These are phyloP conservation scores for Cudoniella acicularis DNA, from an alignment of 495 filamentous ascomycete genomes.

Conservation along the genomic window DNA sequence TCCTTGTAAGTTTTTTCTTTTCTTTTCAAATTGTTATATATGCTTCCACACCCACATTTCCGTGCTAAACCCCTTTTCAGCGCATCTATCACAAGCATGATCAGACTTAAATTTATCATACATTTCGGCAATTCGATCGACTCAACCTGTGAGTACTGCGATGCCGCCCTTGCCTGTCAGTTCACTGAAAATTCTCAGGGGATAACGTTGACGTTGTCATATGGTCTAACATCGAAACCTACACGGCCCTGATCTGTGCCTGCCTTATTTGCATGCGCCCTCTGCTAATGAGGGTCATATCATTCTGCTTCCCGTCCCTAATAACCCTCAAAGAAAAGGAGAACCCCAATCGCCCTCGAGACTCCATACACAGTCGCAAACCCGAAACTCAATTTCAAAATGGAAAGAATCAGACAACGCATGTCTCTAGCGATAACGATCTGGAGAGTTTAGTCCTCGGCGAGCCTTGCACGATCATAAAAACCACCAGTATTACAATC, in stretches of 20 bases:
- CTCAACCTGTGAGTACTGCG: slow-evolving; percentile 9
- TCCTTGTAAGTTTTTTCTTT: slow-evolving; percentile 22
- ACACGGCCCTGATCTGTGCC: slow-evolving; percentile 43
- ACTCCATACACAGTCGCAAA: neutral
- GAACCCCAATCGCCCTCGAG: neutral
- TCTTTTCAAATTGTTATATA: neutral
- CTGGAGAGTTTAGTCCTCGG: neutral
- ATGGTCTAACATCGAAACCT: slow-evolving; percentile 44
- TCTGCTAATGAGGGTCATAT: neutral
- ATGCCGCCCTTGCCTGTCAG: neutral
- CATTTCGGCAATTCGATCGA: slow-evolving; percentile 24
- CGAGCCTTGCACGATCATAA: neutral
- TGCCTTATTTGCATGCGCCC: slow-evolving; percentile 33
- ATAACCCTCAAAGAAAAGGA: neutral
- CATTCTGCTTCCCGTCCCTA: neutral
- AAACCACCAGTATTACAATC: neutral
- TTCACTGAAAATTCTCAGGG: slow-evolving; percentile 14
- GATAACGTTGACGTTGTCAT: slow-evolving; percentile 36
- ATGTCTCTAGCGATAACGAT: neutral
- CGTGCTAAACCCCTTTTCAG: slow-evolving; percentile 4
- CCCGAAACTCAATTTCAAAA: neutral
- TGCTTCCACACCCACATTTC: too few relatives aligned
- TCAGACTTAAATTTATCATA: slow-evolving; percentile 27
- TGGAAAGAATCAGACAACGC: neutral
- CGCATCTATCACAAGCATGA: slow-evolving; percentile 27